phyloP scores from a whole-genome alignment of 2,329 filamentous ascomycete genomes.

The Fusarium sp. region DNA sequence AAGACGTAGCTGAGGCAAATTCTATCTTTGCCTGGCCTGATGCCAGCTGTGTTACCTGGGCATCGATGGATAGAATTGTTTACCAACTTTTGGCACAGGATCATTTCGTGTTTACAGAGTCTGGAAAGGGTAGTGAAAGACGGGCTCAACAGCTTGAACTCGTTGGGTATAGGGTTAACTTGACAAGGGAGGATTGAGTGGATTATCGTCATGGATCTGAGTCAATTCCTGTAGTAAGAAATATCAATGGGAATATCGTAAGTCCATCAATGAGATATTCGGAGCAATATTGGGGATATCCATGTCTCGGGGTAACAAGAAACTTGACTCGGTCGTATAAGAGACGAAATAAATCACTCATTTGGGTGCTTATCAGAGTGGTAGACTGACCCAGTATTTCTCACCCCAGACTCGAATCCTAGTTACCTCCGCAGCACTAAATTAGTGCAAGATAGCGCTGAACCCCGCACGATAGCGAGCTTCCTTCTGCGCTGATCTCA shows the following conservation, averaged over 20 bases:
- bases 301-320: not conserved
- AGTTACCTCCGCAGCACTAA: not conserved
- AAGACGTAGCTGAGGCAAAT: not conserved
- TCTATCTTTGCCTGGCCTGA: conserved; percentile 14
- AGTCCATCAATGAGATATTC: not conserved
- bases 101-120: conserved; percentile 17
- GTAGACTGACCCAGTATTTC: not conserved
- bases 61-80: conserved; percentile 2
- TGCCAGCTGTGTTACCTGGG: conserved; percentile 10
- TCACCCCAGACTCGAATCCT: not conserved
- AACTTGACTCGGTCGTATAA: not conserved
- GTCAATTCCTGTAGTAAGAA: not conserved
- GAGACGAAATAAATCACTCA: not conserved
- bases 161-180: conserved; percentile 7
- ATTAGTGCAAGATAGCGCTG: not conserved
- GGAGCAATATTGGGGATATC: not conserved
- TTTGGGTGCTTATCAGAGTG: no score
- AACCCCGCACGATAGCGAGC: not conserved
- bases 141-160: conserved; percentile 3
- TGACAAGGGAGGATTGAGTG: not conserved
- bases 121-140: not conserved
- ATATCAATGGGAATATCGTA: not conserved
- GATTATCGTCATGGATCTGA: not conserved
- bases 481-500: conserved; percentile 1
- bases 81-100: conserved; percentile 14